These are phyloP conservation scores for Trypanosoma scelopori DNA, from an alignment of 208 protist genomes.

Conservation along the genomic window DNA sequence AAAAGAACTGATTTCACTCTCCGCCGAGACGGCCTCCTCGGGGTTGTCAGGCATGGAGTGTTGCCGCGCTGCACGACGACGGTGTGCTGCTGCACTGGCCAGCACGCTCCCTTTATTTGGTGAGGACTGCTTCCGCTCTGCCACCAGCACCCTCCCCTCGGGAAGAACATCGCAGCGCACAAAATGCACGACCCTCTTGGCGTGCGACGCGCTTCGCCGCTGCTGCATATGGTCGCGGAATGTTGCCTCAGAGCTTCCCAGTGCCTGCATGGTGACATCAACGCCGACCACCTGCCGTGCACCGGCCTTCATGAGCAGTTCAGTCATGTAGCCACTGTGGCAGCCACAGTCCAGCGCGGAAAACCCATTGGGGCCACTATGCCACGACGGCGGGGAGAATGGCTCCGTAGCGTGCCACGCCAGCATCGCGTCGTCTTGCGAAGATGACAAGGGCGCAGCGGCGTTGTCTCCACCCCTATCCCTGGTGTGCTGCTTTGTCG, in stretches of 20 bases:
- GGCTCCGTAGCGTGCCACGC: slow-evolving; percentile 42
- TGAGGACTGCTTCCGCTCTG: not conserved
- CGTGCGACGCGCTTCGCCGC: slow-evolving; percentile 22
- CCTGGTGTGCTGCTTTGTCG: not conserved
- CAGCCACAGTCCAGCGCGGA: slow-evolving; percentile 68
- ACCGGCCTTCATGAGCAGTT: slow-evolving; percentile 69
- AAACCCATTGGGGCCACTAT: slow-evolving; percentile 30
- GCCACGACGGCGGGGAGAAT: slow-evolving; percentile 34
- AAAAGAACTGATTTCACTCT: slow-evolving; percentile 29
- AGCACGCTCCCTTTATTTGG: slow-evolving; percentile 5
- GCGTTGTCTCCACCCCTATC: not conserved
- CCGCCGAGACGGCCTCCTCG: not conserved
- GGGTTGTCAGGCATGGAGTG: slow-evolving; percentile 7
- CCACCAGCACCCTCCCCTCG: not conserved
- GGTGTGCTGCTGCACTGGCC: slow-evolving; percentile 29
- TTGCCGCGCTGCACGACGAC: slow-evolving; percentile 21
- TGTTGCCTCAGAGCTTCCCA: slow-evolving; percentile 67
- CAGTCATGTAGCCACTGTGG: slow-evolving; percentile 67
- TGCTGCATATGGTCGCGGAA: slow-evolving; percentile 57
- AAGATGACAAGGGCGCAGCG: not conserved
- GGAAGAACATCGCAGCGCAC: slow-evolving; percentile 32
- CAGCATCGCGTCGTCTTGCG: slow-evolving; percentile 33
- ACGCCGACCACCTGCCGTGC: slow-evolving; percentile 45
- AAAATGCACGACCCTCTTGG: slow-evolving; percentile 20
- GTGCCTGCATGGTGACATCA: slow-evolving; percentile 36